Conservation (phyloP, 2,329 filamentous ascomycete genomes). For the Phialophora expanda region DNA sequence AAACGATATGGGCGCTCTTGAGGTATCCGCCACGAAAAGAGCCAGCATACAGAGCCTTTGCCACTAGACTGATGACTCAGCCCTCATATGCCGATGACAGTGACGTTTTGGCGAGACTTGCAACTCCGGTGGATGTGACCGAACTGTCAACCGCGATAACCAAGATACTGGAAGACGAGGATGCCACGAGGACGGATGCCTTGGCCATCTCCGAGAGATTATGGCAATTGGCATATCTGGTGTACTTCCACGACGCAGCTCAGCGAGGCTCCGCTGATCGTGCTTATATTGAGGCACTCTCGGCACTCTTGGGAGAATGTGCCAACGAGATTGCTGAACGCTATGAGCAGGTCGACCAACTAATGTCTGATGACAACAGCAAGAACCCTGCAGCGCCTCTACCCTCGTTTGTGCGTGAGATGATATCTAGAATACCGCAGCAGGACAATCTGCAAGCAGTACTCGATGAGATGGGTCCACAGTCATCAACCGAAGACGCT, state of each 20-base stretch:
- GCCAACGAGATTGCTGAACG: constrained; percentile 59
- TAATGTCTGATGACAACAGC: constrained; percentile 35
- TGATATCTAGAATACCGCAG: constrained; percentile 65
- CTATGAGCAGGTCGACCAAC: constrained; percentile 49
- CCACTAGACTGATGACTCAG: constrained; percentile 23
- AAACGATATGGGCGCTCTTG: constrained; percentile 25
- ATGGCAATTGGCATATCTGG: constrained; percentile 65
- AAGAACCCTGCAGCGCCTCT: constrained; percentile 44
- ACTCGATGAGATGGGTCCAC: constrained; percentile 26
- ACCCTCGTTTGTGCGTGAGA: constrained; percentile 64
- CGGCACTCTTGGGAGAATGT: constrained; percentile 61
- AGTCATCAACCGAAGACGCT: constrained; percentile 36
- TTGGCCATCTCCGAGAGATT: constrained; percentile 52
- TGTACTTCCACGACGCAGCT: constrained; percentile 59
- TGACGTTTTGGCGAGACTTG: constrained; percentile 18
- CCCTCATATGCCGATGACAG: constrained; percentile 22
- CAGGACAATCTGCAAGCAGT: constrained; percentile 33
- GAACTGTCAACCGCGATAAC: constrained; percentile 24
- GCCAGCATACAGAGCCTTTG: constrained; percentile 27
- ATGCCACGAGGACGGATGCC: constrained; percentile 46
- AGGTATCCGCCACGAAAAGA: constrained; percentile 17
- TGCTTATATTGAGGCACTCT: constrained; percentile 62
- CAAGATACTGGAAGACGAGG: constrained; percentile 29
- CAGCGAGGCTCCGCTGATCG: constrained; percentile 42
- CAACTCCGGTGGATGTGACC: constrained; percentile 20